phyloP scores from a whole-genome alignment of 2,329 filamentous ascomycete genomes.

The Aureobasidium vineae region DNA sequence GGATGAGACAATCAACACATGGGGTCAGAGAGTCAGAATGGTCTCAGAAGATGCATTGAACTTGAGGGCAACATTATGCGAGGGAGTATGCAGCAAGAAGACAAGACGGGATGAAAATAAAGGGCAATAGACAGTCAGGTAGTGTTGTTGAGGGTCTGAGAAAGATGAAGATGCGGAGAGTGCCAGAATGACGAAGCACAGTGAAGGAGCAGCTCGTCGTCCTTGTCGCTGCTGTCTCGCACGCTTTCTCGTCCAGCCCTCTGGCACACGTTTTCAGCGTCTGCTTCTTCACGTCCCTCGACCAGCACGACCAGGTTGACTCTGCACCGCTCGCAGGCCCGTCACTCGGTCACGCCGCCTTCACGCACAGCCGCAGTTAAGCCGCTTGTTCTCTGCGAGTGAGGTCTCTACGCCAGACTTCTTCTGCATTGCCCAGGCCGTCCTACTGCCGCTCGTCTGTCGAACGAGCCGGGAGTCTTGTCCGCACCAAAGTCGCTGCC shows the following conservation, averaged over 20 bases:
- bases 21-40: not conserved
- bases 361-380: constrained; percentile 20
- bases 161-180: constrained; percentile 5
- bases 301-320: not conserved
- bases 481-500: not conserved
- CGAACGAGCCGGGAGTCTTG: not conserved
- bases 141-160: not conserved
- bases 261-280: not conserved
- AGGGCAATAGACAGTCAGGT: no score
- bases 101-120: not conserved
- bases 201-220: not conserved
- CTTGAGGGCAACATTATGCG: not conserved
- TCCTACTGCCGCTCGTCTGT: not conserved
- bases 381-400: constrained; percentile 17
- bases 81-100: not conserved
- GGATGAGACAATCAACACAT: not conserved
- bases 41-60: not conserved
- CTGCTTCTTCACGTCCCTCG: not conserved
- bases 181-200: constrained; percentile 16
- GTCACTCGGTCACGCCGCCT: not conserved
- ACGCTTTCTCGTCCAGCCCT: constrained; percentile 5
- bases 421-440: constrained; percentile 1
- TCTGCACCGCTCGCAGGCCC: not conserved
- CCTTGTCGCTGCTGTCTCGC: not conserved
- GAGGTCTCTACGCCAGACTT: constrained; percentile 20